Base-by-base conservation (phyloP, 805 yeast species). In the Candida glaebosa region DNA sequence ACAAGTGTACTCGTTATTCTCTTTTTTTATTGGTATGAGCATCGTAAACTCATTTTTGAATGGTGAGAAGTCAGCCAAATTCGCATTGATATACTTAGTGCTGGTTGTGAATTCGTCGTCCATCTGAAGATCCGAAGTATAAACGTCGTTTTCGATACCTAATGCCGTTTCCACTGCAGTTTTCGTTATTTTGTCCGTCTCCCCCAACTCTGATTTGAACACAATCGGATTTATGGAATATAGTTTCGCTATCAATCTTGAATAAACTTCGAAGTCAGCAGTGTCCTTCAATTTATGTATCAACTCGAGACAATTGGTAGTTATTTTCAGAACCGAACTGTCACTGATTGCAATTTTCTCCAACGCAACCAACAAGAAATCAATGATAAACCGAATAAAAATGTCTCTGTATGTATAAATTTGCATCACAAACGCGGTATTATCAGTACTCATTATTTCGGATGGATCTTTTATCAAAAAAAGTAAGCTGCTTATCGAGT, bases 341-440 rank as follows among this genome's bases (percentile, higher is more conserved):
- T 67, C 71, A 30, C 58, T 56, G 3, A 69, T 62, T 0, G 73
- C 69, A 19, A 65, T 53, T 39, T 52, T 53, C 9, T 60, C 54
- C 19, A 59, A 48, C 1, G 62, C 56, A n/a, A 45, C 38, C 12
- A 43, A 36, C 40, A 68, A 54, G 17, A 66, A 56, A 12, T 48
- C 52, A 33, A 65, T 53, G 5, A 67, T 44, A 53, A 51, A 55
- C 10, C 44, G 39, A 16, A 62, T 49, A 12, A 70, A 57, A 1
- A 44, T 53, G 8, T 58, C 49, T 41, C 67, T 67, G 43, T 47
- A 57, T 32, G 61, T 58, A 18, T 67, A 63, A 7, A 67, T 51
- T 46, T 68, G 76, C 59, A 61, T 63, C 3, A 65, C 54, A 43
- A 67, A 53, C 15, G 54, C 59, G 20, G 56, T 58, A 16, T 60